Percentiles rank a stretch among this genome's conserved stretches.
Conservation (phyloP, 306 rosid species). For the Prunus fruticosa region DNA sequence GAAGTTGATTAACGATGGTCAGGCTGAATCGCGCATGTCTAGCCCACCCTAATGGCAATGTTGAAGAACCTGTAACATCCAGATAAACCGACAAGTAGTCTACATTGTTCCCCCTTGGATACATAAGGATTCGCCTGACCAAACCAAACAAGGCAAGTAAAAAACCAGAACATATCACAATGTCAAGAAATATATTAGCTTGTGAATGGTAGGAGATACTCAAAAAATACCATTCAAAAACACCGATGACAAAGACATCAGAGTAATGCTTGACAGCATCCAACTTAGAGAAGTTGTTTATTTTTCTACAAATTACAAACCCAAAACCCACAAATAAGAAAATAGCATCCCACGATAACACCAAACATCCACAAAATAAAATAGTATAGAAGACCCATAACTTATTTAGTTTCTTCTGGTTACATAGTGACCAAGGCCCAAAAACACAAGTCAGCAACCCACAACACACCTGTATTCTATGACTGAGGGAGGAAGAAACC, state of each 20-base stretch:
- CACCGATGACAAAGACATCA: not conserved
- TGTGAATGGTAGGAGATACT: not conserved
- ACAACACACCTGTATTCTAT: not conserved
- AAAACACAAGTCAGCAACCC: not conserved
- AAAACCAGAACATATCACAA: not conserved
- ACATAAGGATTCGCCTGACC: conserved; percentile 11
- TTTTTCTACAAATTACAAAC: not conserved
- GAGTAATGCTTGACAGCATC: not conserved
- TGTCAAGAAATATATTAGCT: not conserved
- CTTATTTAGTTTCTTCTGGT: no score
- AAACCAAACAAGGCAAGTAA: not conserved
- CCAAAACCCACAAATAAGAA: not conserved
- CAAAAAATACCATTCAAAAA: not conserved
- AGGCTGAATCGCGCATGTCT: conserved; percentile 6
- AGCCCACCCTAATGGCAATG: not conserved
- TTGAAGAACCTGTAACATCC: conserved; percentile 1
- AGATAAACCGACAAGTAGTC: conserved; percentile 9
- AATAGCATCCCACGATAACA: no score
- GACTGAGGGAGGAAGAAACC: not conserved
- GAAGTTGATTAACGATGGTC: not conserved
- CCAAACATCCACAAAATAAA: conserved; percentile 2
- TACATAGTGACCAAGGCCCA: not conserved
- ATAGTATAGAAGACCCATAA: not conserved
- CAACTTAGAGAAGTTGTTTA: conserved; percentile 9
- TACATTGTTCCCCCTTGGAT: conserved; percentile 1